Percentiles rank a stretch among this genome's conserved stretches.
phyloP scores from a whole-genome alignment of 345 rosid genomes.

The Aquilaria malaccensis region DNA sequence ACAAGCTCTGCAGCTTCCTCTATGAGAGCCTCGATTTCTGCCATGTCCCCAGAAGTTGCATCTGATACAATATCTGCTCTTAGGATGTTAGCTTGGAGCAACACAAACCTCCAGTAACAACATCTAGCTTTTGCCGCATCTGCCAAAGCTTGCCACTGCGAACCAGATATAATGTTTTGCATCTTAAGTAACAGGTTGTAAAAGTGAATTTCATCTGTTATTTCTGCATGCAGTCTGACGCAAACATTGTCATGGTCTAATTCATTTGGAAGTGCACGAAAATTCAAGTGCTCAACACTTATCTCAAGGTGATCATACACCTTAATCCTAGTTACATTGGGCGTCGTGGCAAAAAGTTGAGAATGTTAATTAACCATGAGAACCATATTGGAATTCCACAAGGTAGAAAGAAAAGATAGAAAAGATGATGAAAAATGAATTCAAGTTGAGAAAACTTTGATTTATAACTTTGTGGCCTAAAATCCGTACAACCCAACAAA shows the following conservation, averaged over 20 bases:
- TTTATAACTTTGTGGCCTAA: no score
- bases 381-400: no score
- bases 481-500: no score
- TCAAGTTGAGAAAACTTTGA: no score
- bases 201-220: not conserved
- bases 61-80: constrained; percentile 62
- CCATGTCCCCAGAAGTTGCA: constrained; percentile 43
- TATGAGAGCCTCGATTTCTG: constrained; percentile 73
- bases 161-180: constrained; percentile 7
- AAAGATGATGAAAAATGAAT: no score
- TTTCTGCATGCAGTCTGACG: not conserved
- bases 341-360: no score
- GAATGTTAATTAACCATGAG: no score
- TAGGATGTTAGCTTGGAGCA: constrained; percentile 62
- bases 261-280: not conserved
- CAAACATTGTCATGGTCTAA: not conserved
- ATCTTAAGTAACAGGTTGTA: constrained; percentile 7
- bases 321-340: no score
- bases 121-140: constrained; percentile 60
- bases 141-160: constrained; percentile 88
- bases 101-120: constrained; percentile 91
- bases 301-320: no score
- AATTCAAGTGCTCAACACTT: not conserved
- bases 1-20: constrained; percentile 99
- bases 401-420: no score